These are phyloP conservation scores for Trypanosoma conorhini DNA, from an alignment of 208 protist genomes.

Conservation along the genomic window DNA sequence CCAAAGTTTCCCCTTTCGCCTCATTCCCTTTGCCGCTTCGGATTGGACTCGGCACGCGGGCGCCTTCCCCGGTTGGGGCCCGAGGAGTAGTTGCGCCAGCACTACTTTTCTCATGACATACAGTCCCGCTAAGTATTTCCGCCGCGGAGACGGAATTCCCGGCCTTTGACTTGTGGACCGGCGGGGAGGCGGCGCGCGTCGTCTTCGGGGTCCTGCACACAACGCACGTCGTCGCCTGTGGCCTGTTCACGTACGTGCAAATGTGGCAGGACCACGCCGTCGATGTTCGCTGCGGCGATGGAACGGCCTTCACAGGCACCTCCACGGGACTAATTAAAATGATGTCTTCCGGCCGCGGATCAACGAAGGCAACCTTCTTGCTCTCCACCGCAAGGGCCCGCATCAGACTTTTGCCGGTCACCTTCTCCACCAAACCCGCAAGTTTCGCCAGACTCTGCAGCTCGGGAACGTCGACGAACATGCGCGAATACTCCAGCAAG, in stretches of 20 bases:
- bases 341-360: slow-evolving; percentile 57
- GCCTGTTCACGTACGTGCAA: slow-evolving; percentile 74
- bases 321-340: slow-evolving; percentile 68
- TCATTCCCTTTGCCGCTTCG: background rate
- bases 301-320: background rate
- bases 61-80: background rate
- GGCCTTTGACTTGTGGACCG: background rate
- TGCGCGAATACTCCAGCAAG: slow-evolving; percentile 85
- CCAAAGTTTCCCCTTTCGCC: background rate
- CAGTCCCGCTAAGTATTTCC: slow-evolving; percentile 5
- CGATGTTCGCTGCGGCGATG: slow-evolving; percentile 32
- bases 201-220: slow-evolving; percentile 53
- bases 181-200: background rate
- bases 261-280: slow-evolving; percentile 61
- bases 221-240: slow-evolving; percentile 45
- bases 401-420: slow-evolving; percentile 69
- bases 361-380: slow-evolving; percentile 56
- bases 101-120: background rate
- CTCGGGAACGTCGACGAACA: slow-evolving; percentile 75
- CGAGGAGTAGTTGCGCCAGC: background rate
- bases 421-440: slow-evolving; percentile 54
- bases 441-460: slow-evolving; percentile 58
- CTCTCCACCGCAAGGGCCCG: slow-evolving; percentile 79
- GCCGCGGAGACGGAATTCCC: background rate
- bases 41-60: background rate